Evolutionary conservation across 345 rosid species (phyloP), one percentile per base, ranked within the genome.

Genomic region (Diplotaxis tenuifolia): DNA sequence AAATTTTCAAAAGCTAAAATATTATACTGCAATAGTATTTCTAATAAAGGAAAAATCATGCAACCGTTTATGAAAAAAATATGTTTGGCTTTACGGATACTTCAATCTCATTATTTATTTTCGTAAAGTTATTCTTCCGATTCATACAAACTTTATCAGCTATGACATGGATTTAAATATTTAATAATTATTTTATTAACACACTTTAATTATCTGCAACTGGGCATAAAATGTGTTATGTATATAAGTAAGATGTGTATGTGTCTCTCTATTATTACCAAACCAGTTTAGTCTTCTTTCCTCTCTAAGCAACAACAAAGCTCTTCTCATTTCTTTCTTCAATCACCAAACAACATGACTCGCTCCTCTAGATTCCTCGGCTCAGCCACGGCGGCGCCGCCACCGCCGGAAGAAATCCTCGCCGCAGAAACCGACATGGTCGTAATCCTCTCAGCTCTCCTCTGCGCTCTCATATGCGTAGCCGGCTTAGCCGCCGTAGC

Each of bases 401-500:
- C 88, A 1, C 88, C 81, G 1, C 73, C 76, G 58, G 65, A 22
- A 72, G 83, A 81, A 31, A 63, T 76, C 22, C 63, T 70, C 32
- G 70, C 82, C 60, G 74, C 85, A 1, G 91, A 89, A 76, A 86
- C 93, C 4, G 92, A 91, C 74, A 78, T 85, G 67, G 87, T 91
- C 21, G 82, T 91, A 9, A 81, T 85, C 15, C 80, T 89, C 52
- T 93, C 92, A 6, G 89, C 83, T 15, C 90, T 91, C 70, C 82
- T 91, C 31, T 91, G 97, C 66, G 91, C 93, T 42, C 75, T 91
- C 40, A 81, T 91, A 6, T 89, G 89, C 28, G 88, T 83, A 0
- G 86, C 87, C 25, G 97, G 96, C 3, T 80, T 91, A 65, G 79
- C 87, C 10, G 90, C 89, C 1, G 86, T 85, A 65, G 87, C 85